phyloP scores from a whole-genome alignment of 2,329 filamentous ascomycete species.

The Penicillium corylophilum region DNA sequence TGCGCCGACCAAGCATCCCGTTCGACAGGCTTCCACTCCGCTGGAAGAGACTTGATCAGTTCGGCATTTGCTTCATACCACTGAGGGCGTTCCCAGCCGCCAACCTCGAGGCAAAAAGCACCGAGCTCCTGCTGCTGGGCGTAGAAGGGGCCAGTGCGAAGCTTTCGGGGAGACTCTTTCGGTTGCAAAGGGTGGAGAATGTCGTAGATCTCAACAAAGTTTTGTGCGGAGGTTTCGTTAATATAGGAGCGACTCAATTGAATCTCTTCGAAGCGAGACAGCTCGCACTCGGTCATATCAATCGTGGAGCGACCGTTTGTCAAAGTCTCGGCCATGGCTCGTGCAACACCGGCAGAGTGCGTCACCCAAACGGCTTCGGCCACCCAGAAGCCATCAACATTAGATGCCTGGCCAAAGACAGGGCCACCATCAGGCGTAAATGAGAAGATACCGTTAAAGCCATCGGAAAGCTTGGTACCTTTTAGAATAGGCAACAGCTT shows the following conservation, averaged over 20 bases:
- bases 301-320: conserved; percentile 57
- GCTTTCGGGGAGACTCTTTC: conserved; percentile 56
- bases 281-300: conserved; percentile 60
- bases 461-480: conserved; percentile 55
- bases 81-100: conserved; percentile 63
- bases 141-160: conserved; percentile 61
- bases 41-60: conserved; percentile 53
- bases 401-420: conserved; percentile 58
- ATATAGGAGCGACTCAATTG: conserved; percentile 58
- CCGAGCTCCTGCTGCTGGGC: conserved; percentile 53
- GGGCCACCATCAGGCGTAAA: conserved; percentile 65
- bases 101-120: conserved; percentile 56
- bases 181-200: conserved; percentile 63
- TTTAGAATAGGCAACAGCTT: conserved; percentile 55
- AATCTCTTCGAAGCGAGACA: conserved; percentile 61
- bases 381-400: conserved; percentile 61
- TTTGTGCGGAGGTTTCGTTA: conserved; percentile 59
- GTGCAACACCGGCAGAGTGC: conserved; percentile 63
- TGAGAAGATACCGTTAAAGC: conserved; percentile 66
- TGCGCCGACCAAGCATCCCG: conserved; percentile 60
- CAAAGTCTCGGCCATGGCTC: conserved; percentile 59
- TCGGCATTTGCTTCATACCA: conserved; percentile 60
- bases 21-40: conserved; percentile 55
- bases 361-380: conserved; percentile 68
- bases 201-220: conserved; percentile 65